A percentile compares a stretch with the other conserved stretches of the same genome.
Evolutionary conservation across 345 rosid genomes (phyloP).

Genomic region (Syzygium aromaticum): DNA sequence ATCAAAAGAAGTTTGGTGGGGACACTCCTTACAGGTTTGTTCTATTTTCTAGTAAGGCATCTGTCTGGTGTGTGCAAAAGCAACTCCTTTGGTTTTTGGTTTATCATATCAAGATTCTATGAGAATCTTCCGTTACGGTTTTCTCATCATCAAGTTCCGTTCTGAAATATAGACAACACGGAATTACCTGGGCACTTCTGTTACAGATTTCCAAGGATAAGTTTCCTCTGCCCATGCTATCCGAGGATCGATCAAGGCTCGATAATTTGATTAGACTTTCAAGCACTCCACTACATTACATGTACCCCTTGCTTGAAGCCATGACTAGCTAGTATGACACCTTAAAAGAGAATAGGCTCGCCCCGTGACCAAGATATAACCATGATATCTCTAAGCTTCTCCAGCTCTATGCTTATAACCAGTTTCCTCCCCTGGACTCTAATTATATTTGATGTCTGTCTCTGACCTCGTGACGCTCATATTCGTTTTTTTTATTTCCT

Average conservation of each 20-base stretch:
- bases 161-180: background rate
- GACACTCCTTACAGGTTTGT: conserved; percentile 90
- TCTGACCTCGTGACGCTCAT: background rate
- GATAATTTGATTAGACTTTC: background rate
- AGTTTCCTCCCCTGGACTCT: background rate
- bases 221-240: background rate
- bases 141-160: background rate
- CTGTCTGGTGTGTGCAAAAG: background rate
- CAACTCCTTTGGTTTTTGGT: background rate
- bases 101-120: background rate
- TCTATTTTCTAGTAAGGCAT: background rate
- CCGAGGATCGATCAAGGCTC: background rate
- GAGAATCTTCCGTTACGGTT: rapidly evolving
- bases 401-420: background rate
- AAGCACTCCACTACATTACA: background rate
- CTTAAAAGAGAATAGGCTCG: background rate
- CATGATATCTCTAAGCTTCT: background rate
- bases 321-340: background rate
- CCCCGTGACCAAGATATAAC: background rate
- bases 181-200: background rate
- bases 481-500: background rate
- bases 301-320: background rate
- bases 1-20: conserved; percentile 96
- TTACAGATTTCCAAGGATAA: background rate
- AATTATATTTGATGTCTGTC: background rate